Base-by-base conservation (phyloP, 306 rosid genomes). In the Sicyos baderoa region DNA sequence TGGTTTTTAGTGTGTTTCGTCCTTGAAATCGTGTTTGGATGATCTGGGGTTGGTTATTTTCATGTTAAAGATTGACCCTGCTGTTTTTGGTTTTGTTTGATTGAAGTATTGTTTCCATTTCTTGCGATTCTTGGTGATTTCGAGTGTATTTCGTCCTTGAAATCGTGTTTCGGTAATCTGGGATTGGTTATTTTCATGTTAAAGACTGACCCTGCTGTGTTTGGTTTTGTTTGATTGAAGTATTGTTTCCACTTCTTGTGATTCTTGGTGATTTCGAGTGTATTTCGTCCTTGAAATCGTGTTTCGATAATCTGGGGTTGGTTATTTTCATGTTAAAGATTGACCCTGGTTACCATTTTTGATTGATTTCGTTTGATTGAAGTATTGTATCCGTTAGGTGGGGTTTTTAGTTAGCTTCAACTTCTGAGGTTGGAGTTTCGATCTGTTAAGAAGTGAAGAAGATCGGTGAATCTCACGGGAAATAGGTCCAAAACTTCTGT, bases 361-460 rank as follows among this genome's bases (percentile, higher is more conserved):
- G n/a, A n/a, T n/a, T n/a, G n/a, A n/a, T n/a, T n/a, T n/a, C 27
- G 54, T 29, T 29, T 29, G 35, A 29, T 29, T 29, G 0, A 29
- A 29, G 21, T 9, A 6, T 37, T 37, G 44, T 37, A 37, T 37
- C 44, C 9, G 44, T 37, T 37, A 6, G 44, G 44, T 37, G 44
- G 2, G 44, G 44, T 37, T 37, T 37, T 37, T 37, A 37, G 44
- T 21, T 25, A 37, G 13, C 23, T 48, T 67, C 57, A 17, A n/a
- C 9, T 37, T 37, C 44, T 37, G 48, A 12, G 44, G 22, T 29
- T 29, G 35, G 3, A 44, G 54, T 47, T 49, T 67, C 47, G 40
- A 44, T 66, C 42, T 21, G 22, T 42, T 35, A 66, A 66, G 70
- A 40, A 44, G 71, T 66, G 55, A 45, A 47, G 55, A 45, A 45